Percentiles rank a stretch among this genome's conserved stretches.
Conservation (phyloP, 1,284 basidiomycete genomes). For the Heterobasidion parviporum region DNA sequence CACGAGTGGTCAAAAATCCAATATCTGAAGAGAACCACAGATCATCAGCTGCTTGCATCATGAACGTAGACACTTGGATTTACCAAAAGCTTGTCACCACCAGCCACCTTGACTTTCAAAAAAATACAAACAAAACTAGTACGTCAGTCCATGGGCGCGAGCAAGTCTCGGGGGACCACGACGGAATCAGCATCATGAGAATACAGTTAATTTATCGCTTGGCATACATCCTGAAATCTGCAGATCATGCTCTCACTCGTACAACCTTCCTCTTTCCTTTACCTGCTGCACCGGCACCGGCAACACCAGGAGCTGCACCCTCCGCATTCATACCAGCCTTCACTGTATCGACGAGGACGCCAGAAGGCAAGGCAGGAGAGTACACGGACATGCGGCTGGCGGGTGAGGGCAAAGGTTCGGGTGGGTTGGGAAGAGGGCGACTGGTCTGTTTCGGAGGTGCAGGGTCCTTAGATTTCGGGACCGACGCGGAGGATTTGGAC, state of each 20-base stretch:
- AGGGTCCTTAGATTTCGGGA: slow-evolving; percentile 16
- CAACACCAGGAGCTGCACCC: slow-evolving; percentile 26
- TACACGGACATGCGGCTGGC: slow-evolving; percentile 49
- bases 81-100: too few relatives aligned
- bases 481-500: slow-evolving; percentile 19
- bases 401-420: slow-evolving; percentile 44
- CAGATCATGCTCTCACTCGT: slow-evolving; percentile 51
- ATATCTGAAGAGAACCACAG: too few relatives aligned
- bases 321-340: slow-evolving; percentile 74
- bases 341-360: slow-evolving; percentile 67
- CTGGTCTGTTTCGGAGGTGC: slow-evolving; percentile 28
- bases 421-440: slow-evolving; percentile 40
- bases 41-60: too few relatives aligned
- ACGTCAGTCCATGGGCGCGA: too few relatives aligned
- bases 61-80: too few relatives aligned
- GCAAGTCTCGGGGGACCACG: too few relatives aligned
- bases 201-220: not conserved
- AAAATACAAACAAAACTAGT: too few relatives aligned
- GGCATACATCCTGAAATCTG: not conserved
- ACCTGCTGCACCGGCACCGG: slow-evolving; percentile 30
- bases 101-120: too few relatives aligned
- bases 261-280: slow-evolving; percentile 77
- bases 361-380: slow-evolving; percentile 65
- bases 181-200: too few relatives aligned
- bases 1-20: too few relatives aligned